A percentile compares a stretch with the other conserved stretches of the same genome.
These are phyloP conservation scores for Penicillium psychrofluorescens DNA, from an alignment of 495 filamentous ascomycete species.

Conservation along the genomic window DNA sequence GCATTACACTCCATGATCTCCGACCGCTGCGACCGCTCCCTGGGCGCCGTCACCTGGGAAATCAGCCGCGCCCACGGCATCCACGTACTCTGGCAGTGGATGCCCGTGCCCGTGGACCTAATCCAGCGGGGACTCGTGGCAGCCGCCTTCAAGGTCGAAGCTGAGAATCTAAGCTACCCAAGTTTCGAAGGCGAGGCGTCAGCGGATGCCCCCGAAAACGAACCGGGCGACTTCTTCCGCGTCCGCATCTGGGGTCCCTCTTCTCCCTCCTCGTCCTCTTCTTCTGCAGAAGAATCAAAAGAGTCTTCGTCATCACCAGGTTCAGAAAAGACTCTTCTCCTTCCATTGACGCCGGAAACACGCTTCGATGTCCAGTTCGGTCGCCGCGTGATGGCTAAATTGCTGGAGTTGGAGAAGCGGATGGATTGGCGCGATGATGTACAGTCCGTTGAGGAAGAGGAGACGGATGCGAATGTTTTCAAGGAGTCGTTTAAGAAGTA, in stretches of 20 bases:
- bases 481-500: slow-evolving; percentile 78
- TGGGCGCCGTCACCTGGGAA: slow-evolving; percentile 87
- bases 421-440: slow-evolving; percentile 75
- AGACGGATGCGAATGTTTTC: slow-evolving; percentile 68
- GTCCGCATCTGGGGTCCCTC: slow-evolving; percentile 65
- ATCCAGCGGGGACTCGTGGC: slow-evolving; percentile 65
- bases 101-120: slow-evolving; percentile 63
- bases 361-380: slow-evolving; percentile 62
- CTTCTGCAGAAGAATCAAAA: neutral
- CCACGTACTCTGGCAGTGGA: slow-evolving; percentile 91
- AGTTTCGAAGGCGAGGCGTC: slow-evolving; percentile 24
- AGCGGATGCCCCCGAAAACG: slow-evolving; percentile 33
- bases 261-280: neutral
- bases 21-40: slow-evolving; percentile 35
- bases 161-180: slow-evolving; percentile 68
- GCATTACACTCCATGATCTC: slow-evolving; percentile 64
- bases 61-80: slow-evolving; percentile 70
- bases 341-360: slow-evolving; percentile 45
- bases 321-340: slow-evolving; percentile 39
- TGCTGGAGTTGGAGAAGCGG: slow-evolving; percentile 67
- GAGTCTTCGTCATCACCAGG: slow-evolving; percentile 5
- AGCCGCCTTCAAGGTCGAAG: slow-evolving; percentile 76
- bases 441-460: slow-evolving; percentile 72
- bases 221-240: slow-evolving; percentile 71
- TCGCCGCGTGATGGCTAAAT: slow-evolving; percentile 76